phyloP scores from a whole-genome alignment of 2,329 filamentous ascomycete species.

The Alternaria brassicicola region DNA sequence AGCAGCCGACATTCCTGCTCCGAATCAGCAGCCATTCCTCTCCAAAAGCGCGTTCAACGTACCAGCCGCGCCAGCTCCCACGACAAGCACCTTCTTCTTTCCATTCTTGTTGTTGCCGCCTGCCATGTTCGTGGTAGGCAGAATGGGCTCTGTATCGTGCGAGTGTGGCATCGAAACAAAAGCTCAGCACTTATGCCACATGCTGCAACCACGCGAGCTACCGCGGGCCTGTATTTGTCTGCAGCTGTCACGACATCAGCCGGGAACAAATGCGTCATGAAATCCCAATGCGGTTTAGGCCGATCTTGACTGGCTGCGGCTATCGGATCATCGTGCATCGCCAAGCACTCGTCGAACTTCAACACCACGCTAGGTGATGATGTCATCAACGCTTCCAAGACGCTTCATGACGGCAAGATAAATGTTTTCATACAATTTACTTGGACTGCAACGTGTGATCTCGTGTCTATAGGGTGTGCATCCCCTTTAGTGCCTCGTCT shows the following conservation, averaged over 20 bases:
- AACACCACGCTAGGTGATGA: conserved; percentile 11
- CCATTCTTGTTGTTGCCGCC: conserved; percentile 25
- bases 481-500: conserved; percentile 22
- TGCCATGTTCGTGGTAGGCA: conserved; percentile 43
- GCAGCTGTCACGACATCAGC: conserved; percentile 16
- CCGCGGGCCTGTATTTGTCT: conserved; percentile 21
- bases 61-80: conserved; percentile 52
- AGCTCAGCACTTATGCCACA: conserved; percentile 4
- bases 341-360: conserved; percentile 8
- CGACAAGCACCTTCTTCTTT: conserved; percentile 49
- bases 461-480: conserved; percentile 18
- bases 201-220: neutral
- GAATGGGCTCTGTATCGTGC: conserved; percentile 37
- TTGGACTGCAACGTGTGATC: neutral
- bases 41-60: conserved; percentile 4
- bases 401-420: conserved; percentile 16
- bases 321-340: conserved; percentile 16
- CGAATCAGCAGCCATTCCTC: neutral
- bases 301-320: conserved; percentile 10
- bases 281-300: conserved; percentile 32
- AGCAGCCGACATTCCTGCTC: conserved; percentile 66
- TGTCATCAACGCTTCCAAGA: conserved; percentile 15
- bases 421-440: neutral
- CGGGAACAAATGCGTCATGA: conserved; percentile 42
- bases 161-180: conserved; percentile 24